A percentile compares a stretch with the other conserved stretches of the same genome.
phyloP scores from a whole-genome alignment of 192 early-diverging fungal species.

The Paraglomus occultum region DNA sequence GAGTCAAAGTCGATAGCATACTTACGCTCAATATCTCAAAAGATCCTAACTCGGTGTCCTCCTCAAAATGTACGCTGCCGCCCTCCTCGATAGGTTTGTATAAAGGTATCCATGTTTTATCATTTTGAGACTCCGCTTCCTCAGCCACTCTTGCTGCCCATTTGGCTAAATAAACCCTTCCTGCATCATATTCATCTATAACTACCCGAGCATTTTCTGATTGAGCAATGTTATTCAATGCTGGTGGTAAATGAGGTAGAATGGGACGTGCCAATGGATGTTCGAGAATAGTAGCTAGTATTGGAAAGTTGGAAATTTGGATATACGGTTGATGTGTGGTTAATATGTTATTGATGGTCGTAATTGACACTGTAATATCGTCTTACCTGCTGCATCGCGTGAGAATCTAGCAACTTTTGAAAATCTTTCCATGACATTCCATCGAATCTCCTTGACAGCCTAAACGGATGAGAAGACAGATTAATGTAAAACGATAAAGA shows the following conservation, averaged over 20 bases:
- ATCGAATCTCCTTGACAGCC: constrained; percentile 68
- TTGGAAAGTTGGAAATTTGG: not conserved
- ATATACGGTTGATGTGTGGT: not conserved
- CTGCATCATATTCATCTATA: constrained; percentile 78
- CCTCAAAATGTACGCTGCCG: constrained; percentile 30
- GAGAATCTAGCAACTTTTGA: constrained; percentile 73
- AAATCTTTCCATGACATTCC: constrained; percentile 74
- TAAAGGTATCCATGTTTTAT: too few relatives aligned
- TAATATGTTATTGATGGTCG: not conserved
- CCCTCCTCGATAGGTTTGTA: too few relatives aligned
- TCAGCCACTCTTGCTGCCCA: constrained; percentile 66
- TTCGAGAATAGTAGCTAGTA: constrained; percentile 40
- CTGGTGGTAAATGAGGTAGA: constrained; percentile 48
- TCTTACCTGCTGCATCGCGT: constrained; percentile 57
- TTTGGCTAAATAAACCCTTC: constrained; percentile 72
- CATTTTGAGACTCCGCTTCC: constrained; percentile 25
- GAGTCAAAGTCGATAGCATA: not conserved
- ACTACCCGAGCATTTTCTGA: constrained; percentile 55
- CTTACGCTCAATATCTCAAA: constrained; percentile 46
- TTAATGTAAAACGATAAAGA: not conserved
- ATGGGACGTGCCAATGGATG: constrained; percentile 55
- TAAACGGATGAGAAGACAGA: constrained; percentile 17
- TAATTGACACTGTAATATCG: not conserved
- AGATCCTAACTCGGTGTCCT: constrained; percentile 42
- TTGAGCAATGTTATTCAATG: constrained; percentile 51